Evolutionary conservation across 257 asterid species (phyloP), one percentile per base, ranked within the genome.

Genomic region (Paulownia fortunei): DNA sequence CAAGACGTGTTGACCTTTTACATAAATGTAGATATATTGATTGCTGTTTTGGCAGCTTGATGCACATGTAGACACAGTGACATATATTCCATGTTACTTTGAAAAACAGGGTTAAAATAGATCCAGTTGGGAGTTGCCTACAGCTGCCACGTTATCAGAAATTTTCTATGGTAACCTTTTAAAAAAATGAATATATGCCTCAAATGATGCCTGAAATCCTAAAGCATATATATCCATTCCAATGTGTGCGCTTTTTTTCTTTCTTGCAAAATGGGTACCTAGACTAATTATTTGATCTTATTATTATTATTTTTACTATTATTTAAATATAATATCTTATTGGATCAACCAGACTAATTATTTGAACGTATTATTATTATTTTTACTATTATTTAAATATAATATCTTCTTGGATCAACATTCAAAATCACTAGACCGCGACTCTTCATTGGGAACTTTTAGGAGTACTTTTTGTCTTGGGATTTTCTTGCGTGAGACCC

Each of bases 51-150:
- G 74, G 76, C 77, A 30, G 67, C 36, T 13, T 61, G 60, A 64
- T 70, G 63, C 86, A 79, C 86, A 79, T 82, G 79, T 47, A 73
- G 75, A 54, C 73, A 69, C 59, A 7, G 74, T 76, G 81, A 75
- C 84, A 76, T 76, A 80, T 78, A 82, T 77, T 80, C 89, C 81
- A 62, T 69, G 23, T 52, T 69, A 77, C 30, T 47, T 49, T 52
- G 68, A 30, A 39, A 67, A 77, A 34, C 60, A 24, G 61, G n/a
- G 49, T 24, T 3, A 39, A 10, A 9, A 30, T 51, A 37, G 72
- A 59, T 16, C 55, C 69, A 72, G 39, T 10, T 30, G 4, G 26
- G 49, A 59, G 66, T 44, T 44, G 65, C 41, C 49, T 39, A 3
- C 78, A 49, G 36, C 69, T 49, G 63, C 49, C 44, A 41, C 58